Conservation (phyloP, 495 filamentous ascomycete genomes). For the Aspergillus haitiensis region DNA sequence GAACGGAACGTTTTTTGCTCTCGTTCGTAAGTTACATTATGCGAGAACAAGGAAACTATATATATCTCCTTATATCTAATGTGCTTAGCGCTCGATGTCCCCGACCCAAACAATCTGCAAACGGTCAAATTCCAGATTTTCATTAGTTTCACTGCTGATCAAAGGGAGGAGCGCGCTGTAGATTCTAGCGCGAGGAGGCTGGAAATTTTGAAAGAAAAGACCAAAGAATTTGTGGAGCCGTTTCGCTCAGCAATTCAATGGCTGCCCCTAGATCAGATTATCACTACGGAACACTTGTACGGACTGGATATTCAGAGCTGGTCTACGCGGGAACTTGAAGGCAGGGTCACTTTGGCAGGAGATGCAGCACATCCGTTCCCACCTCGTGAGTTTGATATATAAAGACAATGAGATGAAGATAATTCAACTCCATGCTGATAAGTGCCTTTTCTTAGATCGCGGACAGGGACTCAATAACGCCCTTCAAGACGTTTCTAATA, state of each 20-base stretch:
- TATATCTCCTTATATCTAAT: not conserved
- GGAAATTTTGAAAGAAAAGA: not conserved
- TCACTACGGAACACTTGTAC: not conserved
- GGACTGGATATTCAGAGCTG: not conserved
- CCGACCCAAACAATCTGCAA: not conserved
- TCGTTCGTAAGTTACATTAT: not conserved
- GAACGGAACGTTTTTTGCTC: not conserved
- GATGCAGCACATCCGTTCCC: not conserved
- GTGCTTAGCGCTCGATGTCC: not conserved
- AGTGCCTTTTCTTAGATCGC: not conserved
- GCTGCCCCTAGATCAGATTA: not conserved
- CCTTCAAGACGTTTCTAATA: not conserved
- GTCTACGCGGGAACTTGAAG: not conserved
- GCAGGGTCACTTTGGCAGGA: not conserved
- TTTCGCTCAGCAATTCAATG: not conserved
- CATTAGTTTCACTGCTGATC: not conserved
- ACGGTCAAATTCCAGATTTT: not conserved
- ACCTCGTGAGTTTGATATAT: not conserved
- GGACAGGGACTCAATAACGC: not conserved
- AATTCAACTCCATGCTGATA: too few relatives aligned
- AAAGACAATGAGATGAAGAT: not conserved
- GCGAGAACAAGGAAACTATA: too few relatives aligned
- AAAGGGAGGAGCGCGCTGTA: not conserved
- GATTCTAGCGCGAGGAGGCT: not conserved
- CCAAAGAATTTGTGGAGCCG: not conserved